These are phyloP conservation scores for Cystobasidium sp. DNA, from an alignment of 1,284 basidiomycete species.

Conservation along the genomic window DNA sequence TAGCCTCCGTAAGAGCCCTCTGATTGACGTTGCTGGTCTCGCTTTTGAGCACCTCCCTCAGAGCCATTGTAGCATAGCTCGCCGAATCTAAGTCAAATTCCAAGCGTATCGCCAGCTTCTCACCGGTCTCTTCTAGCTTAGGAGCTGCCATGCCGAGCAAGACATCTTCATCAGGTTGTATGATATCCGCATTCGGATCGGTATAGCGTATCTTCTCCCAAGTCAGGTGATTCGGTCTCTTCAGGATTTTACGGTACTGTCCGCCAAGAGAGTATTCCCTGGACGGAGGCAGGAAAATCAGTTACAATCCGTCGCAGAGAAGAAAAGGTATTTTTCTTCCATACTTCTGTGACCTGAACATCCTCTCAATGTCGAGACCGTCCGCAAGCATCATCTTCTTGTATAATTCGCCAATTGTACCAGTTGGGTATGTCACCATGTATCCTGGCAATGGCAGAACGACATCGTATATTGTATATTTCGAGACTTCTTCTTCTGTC, in stretches of 20 bases:
- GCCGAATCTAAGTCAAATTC: constrained; percentile 78
- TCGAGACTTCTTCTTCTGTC: constrained; percentile 71
- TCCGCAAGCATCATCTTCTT: constrained; percentile 77
- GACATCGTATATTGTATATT: constrained; percentile 88
- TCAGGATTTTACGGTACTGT: constrained; percentile 88
- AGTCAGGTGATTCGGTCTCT: constrained; percentile 76
- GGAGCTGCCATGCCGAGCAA: constrained; percentile 64
- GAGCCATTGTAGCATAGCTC: constrained; percentile 93
- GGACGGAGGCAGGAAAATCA: neutral
- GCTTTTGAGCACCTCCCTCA: constrained; percentile 61
- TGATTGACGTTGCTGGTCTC: constrained; percentile 43
- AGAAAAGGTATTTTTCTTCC: constrained; percentile 50
- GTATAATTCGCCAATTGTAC: constrained; percentile 83
- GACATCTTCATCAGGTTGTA: constrained; percentile 92
- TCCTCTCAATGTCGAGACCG: constrained; percentile 83
- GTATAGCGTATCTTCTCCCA: constrained; percentile 87
- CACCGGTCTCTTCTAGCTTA: constrained; percentile 62
- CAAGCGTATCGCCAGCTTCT: constrained; percentile 82
- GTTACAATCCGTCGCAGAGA: neutral
- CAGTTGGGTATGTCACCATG: constrained; percentile 87
- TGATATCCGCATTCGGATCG: constrained; percentile 85
- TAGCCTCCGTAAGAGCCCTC: constrained; percentile 34
- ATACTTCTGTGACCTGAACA: constrained; percentile 84
- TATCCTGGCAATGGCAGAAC: constrained; percentile 94
- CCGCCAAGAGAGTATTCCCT: constrained; percentile 92